Base-by-base conservation (phyloP, 2,329 filamentous ascomycete species). In the Penicillium italicum region DNA sequence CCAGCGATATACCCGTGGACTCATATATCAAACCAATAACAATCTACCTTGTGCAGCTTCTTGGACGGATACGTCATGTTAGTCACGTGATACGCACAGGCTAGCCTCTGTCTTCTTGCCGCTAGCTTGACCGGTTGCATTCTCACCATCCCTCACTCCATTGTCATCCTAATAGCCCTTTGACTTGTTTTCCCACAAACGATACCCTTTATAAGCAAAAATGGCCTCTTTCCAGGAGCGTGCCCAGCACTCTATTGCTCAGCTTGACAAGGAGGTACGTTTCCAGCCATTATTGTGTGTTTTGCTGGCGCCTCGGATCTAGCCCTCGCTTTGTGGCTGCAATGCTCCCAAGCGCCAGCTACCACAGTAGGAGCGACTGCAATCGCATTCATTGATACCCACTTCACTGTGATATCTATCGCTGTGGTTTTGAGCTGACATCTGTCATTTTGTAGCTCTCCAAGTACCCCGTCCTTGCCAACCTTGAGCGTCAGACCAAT, bases 251-350 rank as follows among this genome's bases (percentile, higher is more conserved):
- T 79, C 84, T 65, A 80, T 87, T 66, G 82, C 82, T 66, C 83
- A 86, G 78, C 82, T 87, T 70, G 85, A 87, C 78, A 87, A 87
- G 77, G 83, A 85, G 81, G 83, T 86, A 72, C 65, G 79, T 72
- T 56, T 62, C 58, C 12, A 44, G 38, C 48, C 57, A 58, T 59
- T 65, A 61, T 63, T 43, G 41, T 45, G 58, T 66, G 60, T 56
- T 62, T 60, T 44, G 56, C 46, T 62, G 57, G 61, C 59, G 60
- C 56, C 47, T 59, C 59, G 57, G 60, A 54, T 62, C 47, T 37
- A 60, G 55, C 57, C 58, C 48, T 62, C 59, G 42, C 50, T 41
- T 43, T 20, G 12, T 34, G 36, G 14, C 28, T 54, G 30, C 37
- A 34, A 40, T 49, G 30, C 24, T n/a, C 11, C 51, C 18, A 33